Base-by-base conservation (phyloP, 495 filamentous ascomycete genomes). In the Aspergillus haitiensis region DNA sequence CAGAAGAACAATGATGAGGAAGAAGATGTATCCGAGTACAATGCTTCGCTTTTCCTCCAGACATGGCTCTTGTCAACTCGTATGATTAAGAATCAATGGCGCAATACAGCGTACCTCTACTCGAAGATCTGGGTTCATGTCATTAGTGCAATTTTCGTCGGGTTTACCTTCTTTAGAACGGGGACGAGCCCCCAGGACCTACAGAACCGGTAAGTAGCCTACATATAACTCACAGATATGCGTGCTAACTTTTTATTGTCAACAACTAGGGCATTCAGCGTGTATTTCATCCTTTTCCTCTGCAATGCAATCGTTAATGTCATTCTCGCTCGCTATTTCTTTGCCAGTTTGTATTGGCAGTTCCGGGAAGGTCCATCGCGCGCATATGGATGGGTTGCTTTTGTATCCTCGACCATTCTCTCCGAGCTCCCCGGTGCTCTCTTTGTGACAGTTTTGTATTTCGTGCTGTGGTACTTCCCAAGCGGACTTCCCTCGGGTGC, bases 41-140 rank as follows among this genome's bases (percentile, higher is more conserved):
- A 54, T 40, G 51, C 51, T 0, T 54, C 51, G 0, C 7, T 40
- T 6, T 27, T 54, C 2, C 51, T 54, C 12, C 51, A 54, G 27
- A 54, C 51, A 15, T 27, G 51, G 15, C 51, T 54, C 5, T 34
- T 54, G 15, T 39, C 51, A 6, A 54, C 51, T 18, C 51, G 51
- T 2, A 54, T 54, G 51, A 8, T 54, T 6, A 54, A 54, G 35
- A 54, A 54, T 34, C 51, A 54, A 8, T 54, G 51, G 51, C 51
- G 51, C 15, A 54, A 54, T 27, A 54, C 51, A 1, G 34, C 51
- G 13, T 54, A 54, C 35, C n/a, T 54, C n/a, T 54, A 54, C 51
- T 54, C 51, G 5, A 54, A 54, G 51, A 54, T 54, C 10, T 54
- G 51, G 51, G 51, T 54, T 13, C 51, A 54, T 40, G 51, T 54